phyloP scores from a whole-genome alignment of 345 rosid species.

The Alliaria petiolata region DNA sequence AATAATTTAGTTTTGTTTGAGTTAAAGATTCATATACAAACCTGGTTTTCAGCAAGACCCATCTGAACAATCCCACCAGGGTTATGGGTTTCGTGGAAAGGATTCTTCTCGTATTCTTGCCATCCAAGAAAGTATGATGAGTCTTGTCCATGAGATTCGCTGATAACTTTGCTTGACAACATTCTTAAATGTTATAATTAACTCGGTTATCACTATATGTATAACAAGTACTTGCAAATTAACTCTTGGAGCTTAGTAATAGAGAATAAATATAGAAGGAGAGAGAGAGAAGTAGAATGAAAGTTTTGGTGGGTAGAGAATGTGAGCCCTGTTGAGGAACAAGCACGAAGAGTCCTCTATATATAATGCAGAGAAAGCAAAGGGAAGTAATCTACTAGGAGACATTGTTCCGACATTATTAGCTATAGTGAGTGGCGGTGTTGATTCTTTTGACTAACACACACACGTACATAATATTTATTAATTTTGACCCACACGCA shows the following conservation, averaged over 20 bases:
- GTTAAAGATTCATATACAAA: constrained; percentile 14
- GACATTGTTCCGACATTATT: constrained; percentile 19
- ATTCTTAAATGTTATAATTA: constrained; percentile 16
- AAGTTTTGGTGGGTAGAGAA: constrained; percentile 4
- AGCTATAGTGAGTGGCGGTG: constrained; percentile 36
- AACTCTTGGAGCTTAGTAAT: background rate
- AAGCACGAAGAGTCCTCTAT: constrained; percentile 2
- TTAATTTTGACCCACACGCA: constrained; percentile 20
- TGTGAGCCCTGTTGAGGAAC: constrained; percentile 34
- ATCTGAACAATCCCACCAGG: constrained; percentile 81
- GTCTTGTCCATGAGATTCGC: constrained; percentile 71
- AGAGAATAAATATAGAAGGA: background rate
- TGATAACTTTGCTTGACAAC: constrained; percentile 65
- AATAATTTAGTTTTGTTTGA: background rate
- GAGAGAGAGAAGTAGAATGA: background rate
- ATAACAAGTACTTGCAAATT: background rate
- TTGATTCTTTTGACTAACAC: constrained; percentile 35
- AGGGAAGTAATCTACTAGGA: background rate
- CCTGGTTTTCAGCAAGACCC: constrained; percentile 98
- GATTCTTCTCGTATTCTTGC: constrained; percentile 70
- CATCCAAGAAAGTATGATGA: constrained; percentile 85
- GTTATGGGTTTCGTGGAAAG: constrained; percentile 52
- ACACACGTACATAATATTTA: constrained; percentile 16
- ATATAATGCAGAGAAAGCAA: constrained; percentile 3
- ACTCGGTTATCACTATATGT: constrained; percentile 3